Base-by-base conservation (phyloP, 176 grass and related monocot species). In the Stipa capillata region DNA sequence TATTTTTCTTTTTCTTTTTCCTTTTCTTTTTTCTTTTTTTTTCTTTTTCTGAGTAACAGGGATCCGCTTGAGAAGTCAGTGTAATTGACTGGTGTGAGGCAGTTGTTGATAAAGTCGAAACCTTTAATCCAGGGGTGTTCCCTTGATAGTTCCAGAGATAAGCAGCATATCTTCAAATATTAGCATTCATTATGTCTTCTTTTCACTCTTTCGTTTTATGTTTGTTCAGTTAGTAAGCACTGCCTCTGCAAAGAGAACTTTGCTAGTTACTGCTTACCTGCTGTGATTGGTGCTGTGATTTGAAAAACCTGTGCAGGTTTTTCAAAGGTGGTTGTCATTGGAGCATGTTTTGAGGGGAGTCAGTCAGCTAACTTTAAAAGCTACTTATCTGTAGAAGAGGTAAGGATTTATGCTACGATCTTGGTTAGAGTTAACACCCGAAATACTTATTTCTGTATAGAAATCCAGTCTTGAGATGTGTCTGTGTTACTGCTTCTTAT, bases 1-100 rank as follows among this genome's bases (percentile, higher is more conserved):
- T 50, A 13, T 84, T 90, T 78, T 83, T 40, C 13, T 59, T 87
- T 89, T 87, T 24, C 39, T 27, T 28, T 40, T 85, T 68, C 41
- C 37, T 53, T 25, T 41, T 25, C 48, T 62, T 73, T 61, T n/a
- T 32, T 65, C 31, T 13, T 61, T 15, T 78, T 68, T 52, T 52
- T 51, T 24, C 16, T 59, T 66, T 90, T 79, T 66, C 34, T 78
- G 85, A 72, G 85, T 85, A 81, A 89, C 94, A 97, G 91, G 93
- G 82, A 76, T 78, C 65, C 65, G 69, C 71, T 85, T 60, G 67
- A 80, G 77, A 94, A 78, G 82, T 79, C 78, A 87, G 68, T 87
- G 7, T 88, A 73, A 84, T 54, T 87, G 86, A 85, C 64, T 73
- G 78, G 52, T 89, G 60, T 63, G 85, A 82, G 52, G 47, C 70